A percentile compares a stretch with the other conserved stretches of the same genome.
Evolutionary conservation across 768 basidiomycete species (phyloP).

Genomic region (Ramaria sp.): DNA sequence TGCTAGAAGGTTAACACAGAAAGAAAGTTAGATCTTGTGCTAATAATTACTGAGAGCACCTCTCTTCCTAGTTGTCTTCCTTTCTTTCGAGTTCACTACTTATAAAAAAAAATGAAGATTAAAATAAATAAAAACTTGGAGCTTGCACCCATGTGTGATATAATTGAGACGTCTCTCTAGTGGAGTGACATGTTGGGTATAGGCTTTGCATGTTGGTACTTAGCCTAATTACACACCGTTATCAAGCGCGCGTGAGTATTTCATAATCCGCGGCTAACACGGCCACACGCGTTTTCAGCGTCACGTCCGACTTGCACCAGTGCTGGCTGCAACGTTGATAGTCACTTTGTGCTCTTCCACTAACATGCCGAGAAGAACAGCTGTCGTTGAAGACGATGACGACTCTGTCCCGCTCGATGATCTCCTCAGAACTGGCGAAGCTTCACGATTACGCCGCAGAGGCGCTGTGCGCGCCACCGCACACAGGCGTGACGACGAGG

Average conservation of each 20-base stretch:
- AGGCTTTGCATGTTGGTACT: neutral
- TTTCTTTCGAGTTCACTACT: too few relatives aligned
- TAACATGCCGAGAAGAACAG: neutral
- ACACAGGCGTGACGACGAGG: slow-evolving; percentile 19
- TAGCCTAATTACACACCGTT: neutral
- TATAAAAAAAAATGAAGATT: too few relatives aligned
- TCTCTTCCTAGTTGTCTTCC: too few relatives aligned
- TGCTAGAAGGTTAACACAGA: too few relatives aligned
- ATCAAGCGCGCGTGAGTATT: neutral
- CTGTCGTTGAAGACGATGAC: slow-evolving; percentile 35
- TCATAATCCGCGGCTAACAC: neutral
- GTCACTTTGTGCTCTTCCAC: neutral
- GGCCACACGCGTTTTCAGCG: neutral
- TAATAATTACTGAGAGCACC: too few relatives aligned
- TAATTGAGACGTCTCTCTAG: neutral
- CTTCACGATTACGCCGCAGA: slow-evolving; percentile 59
- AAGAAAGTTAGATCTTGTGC: too few relatives aligned
- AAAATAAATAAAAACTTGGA: too few relatives aligned
- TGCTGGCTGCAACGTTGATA: neutral
- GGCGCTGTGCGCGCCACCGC: slow-evolving; percentile 57
- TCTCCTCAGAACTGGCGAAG: slow-evolving; percentile 63
- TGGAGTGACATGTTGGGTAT: neutral
- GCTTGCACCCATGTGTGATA: too few relatives aligned
- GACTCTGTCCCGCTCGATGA: slow-evolving; percentile 65
- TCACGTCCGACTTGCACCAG: neutral